These are phyloP conservation scores for Podaxis sp. DNA, from an alignment of 768 basidiomycete species.

Conservation along the genomic window DNA sequence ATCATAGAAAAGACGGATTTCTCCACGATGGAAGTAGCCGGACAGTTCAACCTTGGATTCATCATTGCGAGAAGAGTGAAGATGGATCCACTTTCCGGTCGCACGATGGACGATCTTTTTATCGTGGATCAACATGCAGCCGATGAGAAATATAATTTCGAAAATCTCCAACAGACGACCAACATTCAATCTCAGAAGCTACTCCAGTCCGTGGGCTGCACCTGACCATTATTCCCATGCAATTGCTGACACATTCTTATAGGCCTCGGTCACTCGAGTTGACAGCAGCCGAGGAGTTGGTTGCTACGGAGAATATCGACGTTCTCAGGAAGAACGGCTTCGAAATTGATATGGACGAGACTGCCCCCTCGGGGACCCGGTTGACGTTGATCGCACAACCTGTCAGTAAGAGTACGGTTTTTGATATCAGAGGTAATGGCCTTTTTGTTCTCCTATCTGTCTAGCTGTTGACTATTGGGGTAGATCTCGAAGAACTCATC, in stretches of 20 bases:
- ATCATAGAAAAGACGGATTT: slow-evolving; percentile 90
- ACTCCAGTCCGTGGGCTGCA: slow-evolving; percentile 52
- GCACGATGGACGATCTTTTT: slow-evolving; percentile 79
- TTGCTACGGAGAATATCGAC: slow-evolving; percentile 85
- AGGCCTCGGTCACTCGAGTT: slow-evolving; percentile 79
- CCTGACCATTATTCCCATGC: not conserved
- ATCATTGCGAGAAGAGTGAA: slow-evolving; percentile 73
- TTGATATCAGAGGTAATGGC: slow-evolving; percentile 75
- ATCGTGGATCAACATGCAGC: slow-evolving; percentile 97
- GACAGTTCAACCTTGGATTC: slow-evolving; percentile 96
- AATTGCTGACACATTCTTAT: not conserved
- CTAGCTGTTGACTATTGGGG: slow-evolving; percentile 2
- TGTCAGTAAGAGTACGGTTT: slow-evolving; percentile 85
- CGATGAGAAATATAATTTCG: slow-evolving; percentile 99
- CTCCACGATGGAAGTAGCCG: slow-evolving; percentile 73
- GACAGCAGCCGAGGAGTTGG: slow-evolving; percentile 84
- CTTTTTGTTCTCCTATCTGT: not conserved
- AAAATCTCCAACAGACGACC: slow-evolving; percentile 88
- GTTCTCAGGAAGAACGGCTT: slow-evolving; percentile 86
- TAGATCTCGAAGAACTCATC: slow-evolving; percentile 92
- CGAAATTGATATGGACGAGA: slow-evolving; percentile 60
- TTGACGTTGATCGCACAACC: slow-evolving; percentile 80
- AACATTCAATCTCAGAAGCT: slow-evolving; percentile 83
- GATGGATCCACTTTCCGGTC: not conserved
- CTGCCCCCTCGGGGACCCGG: slow-evolving; percentile 31